phyloP scores from a whole-genome alignment of 768 basidiomycete genomes.

The Termitomyces sp. region DNA sequence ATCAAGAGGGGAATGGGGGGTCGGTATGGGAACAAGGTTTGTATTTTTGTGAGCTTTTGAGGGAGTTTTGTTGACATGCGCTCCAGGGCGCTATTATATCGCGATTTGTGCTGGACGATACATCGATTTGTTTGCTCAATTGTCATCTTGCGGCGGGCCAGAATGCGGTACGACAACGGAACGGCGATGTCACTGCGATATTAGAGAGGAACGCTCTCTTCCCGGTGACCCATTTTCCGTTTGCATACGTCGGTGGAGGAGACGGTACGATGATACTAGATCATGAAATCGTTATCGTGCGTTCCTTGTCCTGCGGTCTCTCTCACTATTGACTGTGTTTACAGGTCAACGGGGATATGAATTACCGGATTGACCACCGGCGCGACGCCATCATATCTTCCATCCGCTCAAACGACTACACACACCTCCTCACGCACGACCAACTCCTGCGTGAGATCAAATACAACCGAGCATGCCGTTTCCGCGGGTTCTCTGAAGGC shows the following conservation, averaged over 20 bases:
- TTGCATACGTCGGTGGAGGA: constrained; percentile 83
- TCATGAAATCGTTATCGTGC: constrained; percentile 89
- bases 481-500: constrained; percentile 79
- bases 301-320: constrained; percentile 19
- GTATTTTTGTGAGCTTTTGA: constrained; percentile 11
- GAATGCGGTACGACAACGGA: constrained; percentile 71
- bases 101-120: constrained; percentile 85
- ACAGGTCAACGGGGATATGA: constrained; percentile 89
- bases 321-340: neutral
- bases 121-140: constrained; percentile 92
- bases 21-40: constrained; percentile 91
- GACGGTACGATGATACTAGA: constrained; percentile 92
- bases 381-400: constrained; percentile 75
- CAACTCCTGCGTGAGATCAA: constrained; percentile 89
- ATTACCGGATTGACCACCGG: constrained; percentile 94
- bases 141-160: constrained; percentile 98
- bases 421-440: constrained; percentile 67
- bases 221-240: constrained; percentile 43
- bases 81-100: constrained; percentile 84
- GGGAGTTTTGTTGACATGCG: neutral
- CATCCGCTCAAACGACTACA: constrained; percentile 61
- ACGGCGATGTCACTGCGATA: constrained; percentile 83
- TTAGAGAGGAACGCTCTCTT: constrained; percentile 78
- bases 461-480: constrained; percentile 79
- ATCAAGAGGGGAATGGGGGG: constrained; percentile 93